Evolutionary conservation across 306 rosid genomes (phyloP).

Genomic region (Amphicarpaea edgeworthii): DNA sequence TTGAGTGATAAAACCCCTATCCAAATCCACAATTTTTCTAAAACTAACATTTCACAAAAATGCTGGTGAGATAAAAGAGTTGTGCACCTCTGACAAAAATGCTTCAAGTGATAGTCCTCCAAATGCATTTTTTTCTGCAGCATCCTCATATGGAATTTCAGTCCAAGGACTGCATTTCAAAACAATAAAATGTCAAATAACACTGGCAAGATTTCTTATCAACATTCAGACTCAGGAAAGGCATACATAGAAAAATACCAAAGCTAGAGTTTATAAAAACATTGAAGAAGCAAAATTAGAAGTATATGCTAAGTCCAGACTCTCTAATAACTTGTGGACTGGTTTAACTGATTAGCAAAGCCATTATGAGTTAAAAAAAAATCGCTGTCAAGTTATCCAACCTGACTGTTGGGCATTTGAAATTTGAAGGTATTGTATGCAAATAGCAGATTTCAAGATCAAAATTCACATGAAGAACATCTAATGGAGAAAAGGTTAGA

Average conservation of each 20-base stretch:
- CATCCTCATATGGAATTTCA: slow-evolving; percentile 75
- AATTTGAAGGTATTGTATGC: background rate
- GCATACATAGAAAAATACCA: slow-evolving; percentile 20
- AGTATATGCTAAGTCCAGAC: background rate
- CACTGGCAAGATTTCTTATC: slow-evolving; percentile 13
- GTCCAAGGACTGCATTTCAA: slow-evolving; percentile 81
- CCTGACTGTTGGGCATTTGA: background rate
- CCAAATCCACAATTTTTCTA: slow-evolving; percentile 17
- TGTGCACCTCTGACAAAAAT: slow-evolving; percentile 68
- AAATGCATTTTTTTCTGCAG: slow-evolving; percentile 81
- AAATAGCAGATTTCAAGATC: background rate
- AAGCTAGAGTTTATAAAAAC: slow-evolving; percentile 19
- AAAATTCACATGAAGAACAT: background rate
- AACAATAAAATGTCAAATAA: slow-evolving; percentile 37
- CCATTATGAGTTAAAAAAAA: background rate
- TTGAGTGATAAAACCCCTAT: slow-evolving; percentile 21
- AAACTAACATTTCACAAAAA: slow-evolving; percentile 16
- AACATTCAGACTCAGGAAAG: slow-evolving; percentile 39
- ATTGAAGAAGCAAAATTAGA: slow-evolving; percentile 14
- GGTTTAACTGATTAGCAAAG: background rate
- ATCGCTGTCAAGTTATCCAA: background rate
- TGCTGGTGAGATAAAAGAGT: slow-evolving; percentile 12
- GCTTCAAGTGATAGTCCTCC: slow-evolving; percentile 87
- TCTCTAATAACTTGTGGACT: background rate
- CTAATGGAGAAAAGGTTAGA: background rate